Evolutionary conservation across 768 basidiomycete genomes (phyloP), one percentile per base, ranked within the genome.

Genomic region (Agaricus bisporus): DNA sequence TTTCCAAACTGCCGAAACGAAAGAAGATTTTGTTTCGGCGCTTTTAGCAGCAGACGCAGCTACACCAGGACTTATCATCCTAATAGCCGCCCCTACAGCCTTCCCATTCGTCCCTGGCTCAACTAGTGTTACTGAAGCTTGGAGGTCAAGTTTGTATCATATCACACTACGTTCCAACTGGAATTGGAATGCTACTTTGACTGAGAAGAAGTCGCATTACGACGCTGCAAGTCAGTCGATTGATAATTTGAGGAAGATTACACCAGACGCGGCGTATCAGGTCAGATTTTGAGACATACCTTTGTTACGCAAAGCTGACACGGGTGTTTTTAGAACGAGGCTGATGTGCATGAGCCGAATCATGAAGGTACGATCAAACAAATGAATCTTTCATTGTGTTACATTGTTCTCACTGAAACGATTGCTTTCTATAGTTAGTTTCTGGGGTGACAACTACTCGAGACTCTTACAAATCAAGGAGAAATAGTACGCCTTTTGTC

Each of bases 301-400:
- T 9, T 15, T 4, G 12, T 9, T 22, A 17, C 15, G 11, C 58
- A 44, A 49, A 20, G 29, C 25, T 39, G 1, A 39, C 35, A 14
- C 25, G 10, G 14, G 26, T 17, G n/a, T 49, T 1, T 55, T 9
- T 6, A 76, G 76, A 78, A 77, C 50, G 77, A 78, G 56, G 73
- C 75, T 1, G 77, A 77, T 58, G 72, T 76, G 8, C 68, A 77
- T 49, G 75, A 78, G 54, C 73, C 74, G 11, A 73, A 76, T 54
- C 65, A 71, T 54, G 60, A 75, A 66, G 68, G 74, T 74, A 56
- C 22, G 57, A 11, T 29, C 29, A 29, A 41, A 18, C n/a, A 49
- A 43, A 35, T 22, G 2, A 1, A 22, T 29, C n/a, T 32, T 26
- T 25, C 32, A 15, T 41, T 10, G 12, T 32, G 42, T 22, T 22